Base-by-base conservation (phyloP, 768 basidiomycete species). In the Imleria badia region DNA sequence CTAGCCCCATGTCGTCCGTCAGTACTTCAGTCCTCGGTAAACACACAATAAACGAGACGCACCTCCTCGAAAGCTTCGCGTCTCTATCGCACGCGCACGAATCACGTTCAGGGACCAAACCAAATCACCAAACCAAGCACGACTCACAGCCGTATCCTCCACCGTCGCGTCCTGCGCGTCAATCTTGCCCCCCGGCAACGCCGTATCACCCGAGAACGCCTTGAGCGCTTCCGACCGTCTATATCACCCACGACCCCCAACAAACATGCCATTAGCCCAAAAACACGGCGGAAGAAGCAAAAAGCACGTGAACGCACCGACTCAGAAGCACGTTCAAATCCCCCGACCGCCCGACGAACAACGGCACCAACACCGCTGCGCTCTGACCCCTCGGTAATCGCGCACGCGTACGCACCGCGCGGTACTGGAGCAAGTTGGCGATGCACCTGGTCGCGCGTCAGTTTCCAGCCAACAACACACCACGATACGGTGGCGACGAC, bases 11-110 rank as follows among this genome's bases (percentile, higher is more conserved):
- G 0, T 33, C 17, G 6, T 33, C 19, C 23, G 11, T 52, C n/a
- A 38, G 17, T 30, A 4, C 31, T 15, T 52, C n/a, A 38, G 17
- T 30, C 6, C 31, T 15, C 8, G 2, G 14, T 0, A 5, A 8
- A 40, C 43, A 43, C 4, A 7, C 9, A 19, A 38, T 14, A 11
- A 2, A 13, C 10, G 19, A 17, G 13, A 54, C 68, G 8, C 51
- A 92, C 94, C 82, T 96, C 94, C 71, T 96, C 94, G 54, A 83
- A 94, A 0, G 93, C 92, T 73, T 95, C 93, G 40, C 93, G 79
- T 50, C 94, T 75, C 92, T 94, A 45, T 11, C 11, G 19, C 23
- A 36, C 9, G 23, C 9, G 19, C 33, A 35, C 5, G 17, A 2
- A 53, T 38, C 11, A 26, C 26, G 6, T 26, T 26, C 26, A 26